These are phyloP conservation scores for Lachancea thermotolerans DNA, from an alignment of 805 yeast species.

Conservation along the genomic window DNA sequence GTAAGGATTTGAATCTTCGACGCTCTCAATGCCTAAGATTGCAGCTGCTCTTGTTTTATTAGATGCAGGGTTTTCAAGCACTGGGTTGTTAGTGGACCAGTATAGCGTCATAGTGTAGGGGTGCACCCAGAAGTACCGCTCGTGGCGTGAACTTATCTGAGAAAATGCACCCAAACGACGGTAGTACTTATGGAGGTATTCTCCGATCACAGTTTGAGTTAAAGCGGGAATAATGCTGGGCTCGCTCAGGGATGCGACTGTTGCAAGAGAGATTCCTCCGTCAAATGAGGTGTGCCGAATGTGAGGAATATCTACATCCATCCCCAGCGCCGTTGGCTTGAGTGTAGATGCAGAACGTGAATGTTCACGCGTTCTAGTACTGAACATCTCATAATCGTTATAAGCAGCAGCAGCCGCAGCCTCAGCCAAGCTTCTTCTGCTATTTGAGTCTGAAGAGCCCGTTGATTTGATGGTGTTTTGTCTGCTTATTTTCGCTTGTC, in stretches of 20 bases:
- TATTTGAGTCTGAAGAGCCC: slow-evolving; percentile 12
- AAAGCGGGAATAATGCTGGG: slow-evolving; percentile 75
- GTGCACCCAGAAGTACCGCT: slow-evolving; percentile 92
- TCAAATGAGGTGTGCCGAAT: slow-evolving; percentile 20
- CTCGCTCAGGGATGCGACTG: slow-evolving; percentile 59
- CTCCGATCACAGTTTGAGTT: slow-evolving; percentile 92
- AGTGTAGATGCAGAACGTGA: slow-evolving; percentile 7
- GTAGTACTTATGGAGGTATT: slow-evolving; percentile 77
- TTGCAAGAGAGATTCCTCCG: slow-evolving; percentile 38
- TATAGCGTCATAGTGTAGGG: slow-evolving; percentile 87
- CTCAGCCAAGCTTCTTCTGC: slow-evolving; percentile 26
- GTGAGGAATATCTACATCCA: slow-evolving; percentile 4
- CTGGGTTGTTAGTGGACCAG: slow-evolving; percentile 84
- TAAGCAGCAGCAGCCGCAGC: slow-evolving; percentile 27
- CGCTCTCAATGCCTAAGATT: slow-evolving; percentile 68
- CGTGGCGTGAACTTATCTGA: slow-evolving; percentile 68
- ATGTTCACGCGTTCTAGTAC: slow-evolving; percentile 13
- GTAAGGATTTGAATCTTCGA: slow-evolving; percentile 76
- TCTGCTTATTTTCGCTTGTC: slow-evolving; percentile 10
- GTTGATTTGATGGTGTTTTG: slow-evolving; percentile 20
- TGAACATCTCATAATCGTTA: slow-evolving; percentile 21
- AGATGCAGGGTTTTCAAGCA: slow-evolving; percentile 56
- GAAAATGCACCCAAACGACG: slow-evolving; percentile 71
- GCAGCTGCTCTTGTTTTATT: slow-evolving; percentile 74
- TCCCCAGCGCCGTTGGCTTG: not conserved